These are phyloP conservation scores for Byssochlamys sp. DNA, from an alignment of 2,329 filamentous ascomycete species.

Conservation along the genomic window DNA sequence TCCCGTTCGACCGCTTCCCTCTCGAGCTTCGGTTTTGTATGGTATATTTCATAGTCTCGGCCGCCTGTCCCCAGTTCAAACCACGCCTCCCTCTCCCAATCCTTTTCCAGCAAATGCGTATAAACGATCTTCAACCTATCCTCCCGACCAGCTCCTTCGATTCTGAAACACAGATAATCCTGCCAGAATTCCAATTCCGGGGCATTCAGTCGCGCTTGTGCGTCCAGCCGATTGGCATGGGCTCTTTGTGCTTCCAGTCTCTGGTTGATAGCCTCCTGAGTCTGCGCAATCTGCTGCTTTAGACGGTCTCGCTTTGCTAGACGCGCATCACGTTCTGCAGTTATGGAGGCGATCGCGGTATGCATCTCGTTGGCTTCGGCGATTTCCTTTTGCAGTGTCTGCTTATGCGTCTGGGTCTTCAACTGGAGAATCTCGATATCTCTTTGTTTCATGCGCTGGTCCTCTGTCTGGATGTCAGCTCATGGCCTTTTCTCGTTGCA, in stretches of 20 bases:
- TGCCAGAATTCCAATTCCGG: conserved; percentile 96
- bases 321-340: conserved; percentile 46
- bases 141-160: conserved; percentile 76
- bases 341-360: conserved; percentile 48
- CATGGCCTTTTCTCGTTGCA: background rate
- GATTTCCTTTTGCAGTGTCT: conserved; percentile 49
- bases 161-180: conserved; percentile 73
- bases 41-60: conserved; percentile 74
- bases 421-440: conserved; percentile 67
- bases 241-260: conserved; percentile 37
- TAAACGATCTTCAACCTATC: conserved; percentile 87
- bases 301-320: conserved; percentile 47
- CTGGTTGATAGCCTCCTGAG: conserved; percentile 37
- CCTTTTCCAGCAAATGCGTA: conserved; percentile 72
- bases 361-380: conserved; percentile 57
- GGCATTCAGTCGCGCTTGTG: conserved; percentile 77
- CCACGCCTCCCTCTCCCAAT: conserved; percentile 83
- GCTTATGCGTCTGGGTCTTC: conserved; percentile 46
- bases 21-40: conserved; percentile 61
- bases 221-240: conserved; percentile 61
- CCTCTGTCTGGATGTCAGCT: conserved; percentile 49
- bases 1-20: conserved; percentile 45
- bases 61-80: conserved; percentile 79
- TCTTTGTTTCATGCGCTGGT: conserved; percentile 78
- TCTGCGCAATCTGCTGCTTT: conserved; percentile 45